phyloP scores from a whole-genome alignment of 257 asterid genomes.

The Striga asiatica region DNA sequence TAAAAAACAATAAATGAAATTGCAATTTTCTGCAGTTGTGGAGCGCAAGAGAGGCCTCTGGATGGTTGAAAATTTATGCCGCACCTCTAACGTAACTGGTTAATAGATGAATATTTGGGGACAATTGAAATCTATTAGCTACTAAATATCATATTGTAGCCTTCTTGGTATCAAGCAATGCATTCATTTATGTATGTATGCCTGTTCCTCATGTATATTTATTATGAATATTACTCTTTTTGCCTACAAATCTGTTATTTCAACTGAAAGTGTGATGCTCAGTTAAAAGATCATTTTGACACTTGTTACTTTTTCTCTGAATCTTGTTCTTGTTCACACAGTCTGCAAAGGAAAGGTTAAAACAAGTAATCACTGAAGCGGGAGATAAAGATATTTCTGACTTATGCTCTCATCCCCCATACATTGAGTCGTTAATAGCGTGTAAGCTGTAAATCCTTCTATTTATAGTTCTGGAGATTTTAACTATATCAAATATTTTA shows the following conservation, averaged over 20 bases:
- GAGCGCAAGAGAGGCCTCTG: too few relatives aligned
- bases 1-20: too few relatives aligned
- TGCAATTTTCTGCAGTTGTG: too few relatives aligned
- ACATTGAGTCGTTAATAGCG: conserved; percentile 35
- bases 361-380: conserved; percentile 58
- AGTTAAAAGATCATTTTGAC: conserved; percentile 3
- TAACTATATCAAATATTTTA: too few relatives aligned
- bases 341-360: conserved; percentile 78
- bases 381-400: conserved; percentile 58
- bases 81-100: too few relatives aligned
- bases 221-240: not conserved
- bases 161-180: conserved; percentile 5
- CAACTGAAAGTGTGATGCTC: not conserved
- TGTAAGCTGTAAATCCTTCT: conserved; percentile 41
- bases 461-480: conserved; percentile 13
- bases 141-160: not conserved
- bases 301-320: conserved; percentile 9
- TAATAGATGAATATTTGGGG: too few relatives aligned
- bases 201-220: conserved; percentile 1
- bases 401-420: conserved; percentile 42
- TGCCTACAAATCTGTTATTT: conserved; percentile 6
- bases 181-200: not conserved
- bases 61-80: too few relatives aligned
- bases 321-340: conserved; percentile 28
- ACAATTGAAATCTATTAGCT: conserved; percentile 3